Conservation (phyloP, 768 basidiomycete species). For the Boletus reticulatus region DNA sequence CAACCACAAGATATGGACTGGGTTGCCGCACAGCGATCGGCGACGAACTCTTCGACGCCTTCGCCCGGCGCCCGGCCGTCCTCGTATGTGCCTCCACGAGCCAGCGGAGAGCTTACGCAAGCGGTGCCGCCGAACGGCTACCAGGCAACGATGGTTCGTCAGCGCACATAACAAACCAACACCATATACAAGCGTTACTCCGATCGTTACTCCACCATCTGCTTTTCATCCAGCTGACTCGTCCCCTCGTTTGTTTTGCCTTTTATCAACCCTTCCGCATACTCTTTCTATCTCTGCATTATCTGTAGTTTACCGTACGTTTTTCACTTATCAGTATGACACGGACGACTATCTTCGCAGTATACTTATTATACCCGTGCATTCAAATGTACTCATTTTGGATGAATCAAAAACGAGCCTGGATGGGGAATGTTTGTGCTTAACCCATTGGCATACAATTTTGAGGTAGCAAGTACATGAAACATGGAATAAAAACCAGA, state of each 20-base stretch:
- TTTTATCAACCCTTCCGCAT: constrained; percentile 28
- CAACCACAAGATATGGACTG: constrained; percentile 46
- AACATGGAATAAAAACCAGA: constrained; percentile 23
- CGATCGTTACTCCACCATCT: constrained; percentile 21
- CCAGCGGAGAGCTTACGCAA: constrained; percentile 43
- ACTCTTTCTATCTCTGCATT: constrained; percentile 42
- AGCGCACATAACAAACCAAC: constrained; percentile 41
- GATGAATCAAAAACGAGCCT: constrained; percentile 23
- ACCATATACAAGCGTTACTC: not conserved
- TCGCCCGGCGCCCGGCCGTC: constrained; percentile 46
- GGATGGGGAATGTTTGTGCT: constrained; percentile 5
- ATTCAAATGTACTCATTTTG: constrained; percentile 41
- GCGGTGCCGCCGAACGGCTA: constrained; percentile 43
- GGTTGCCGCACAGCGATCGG: constrained; percentile 38
- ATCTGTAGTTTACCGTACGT: constrained; percentile 61
- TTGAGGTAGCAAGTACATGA: constrained; percentile 29
- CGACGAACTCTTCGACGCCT: constrained; percentile 31
- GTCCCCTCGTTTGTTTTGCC: constrained; percentile 22
- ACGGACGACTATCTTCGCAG: constrained; percentile 61
- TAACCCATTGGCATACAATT: constrained; percentile 32
- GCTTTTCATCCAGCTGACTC: constrained; percentile 27
- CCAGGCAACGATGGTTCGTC: constrained; percentile 45
- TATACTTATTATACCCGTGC: constrained; percentile 58
- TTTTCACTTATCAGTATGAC: constrained; percentile 47
- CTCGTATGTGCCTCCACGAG: constrained; percentile 47